Conservation (phyloP, 139 green algal genomes). For the Chara braunii region DNA sequence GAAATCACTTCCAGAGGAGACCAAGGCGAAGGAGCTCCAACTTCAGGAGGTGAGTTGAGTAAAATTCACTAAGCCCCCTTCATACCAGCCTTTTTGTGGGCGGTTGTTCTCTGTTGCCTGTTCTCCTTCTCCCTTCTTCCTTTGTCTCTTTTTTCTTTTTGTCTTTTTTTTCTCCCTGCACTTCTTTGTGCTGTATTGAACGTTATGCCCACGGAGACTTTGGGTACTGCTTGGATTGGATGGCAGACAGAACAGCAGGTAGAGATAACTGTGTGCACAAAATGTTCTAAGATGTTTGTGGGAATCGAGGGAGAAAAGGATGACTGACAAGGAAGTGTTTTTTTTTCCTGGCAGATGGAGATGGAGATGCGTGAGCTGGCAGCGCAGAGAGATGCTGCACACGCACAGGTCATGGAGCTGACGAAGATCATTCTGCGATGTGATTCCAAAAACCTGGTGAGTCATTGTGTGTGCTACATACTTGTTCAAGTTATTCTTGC, state of each 20-base stretch:
- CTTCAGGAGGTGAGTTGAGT: constrained; percentile 25
- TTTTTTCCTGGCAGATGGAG: constrained; percentile 17
- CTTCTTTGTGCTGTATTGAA: neutral
- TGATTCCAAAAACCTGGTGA: too few species aligned
- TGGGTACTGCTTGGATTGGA: too few species aligned
- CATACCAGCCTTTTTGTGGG: neutral
- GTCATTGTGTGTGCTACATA: too few species aligned
- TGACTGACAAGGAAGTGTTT: constrained; percentile 16
- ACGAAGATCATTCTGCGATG: constrained; percentile 15
- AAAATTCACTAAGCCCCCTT: too few species aligned
- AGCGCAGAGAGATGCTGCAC: constrained; percentile 24
- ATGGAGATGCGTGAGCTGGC: constrained; percentile 7
- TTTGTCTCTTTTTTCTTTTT: constrained; percentile 9
- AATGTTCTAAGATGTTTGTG: constrained; percentile 2
- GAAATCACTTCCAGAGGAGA: neutral
- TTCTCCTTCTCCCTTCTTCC: neutral
- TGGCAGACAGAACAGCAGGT: neutral
- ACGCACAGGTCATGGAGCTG: constrained; percentile 18
- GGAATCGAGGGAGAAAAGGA: too few species aligned
- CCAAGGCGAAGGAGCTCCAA: neutral
- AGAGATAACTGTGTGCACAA: neutral
- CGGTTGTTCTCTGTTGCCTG: neutral
- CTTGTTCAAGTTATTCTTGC: too few species aligned
- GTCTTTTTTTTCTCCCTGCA: neutral
- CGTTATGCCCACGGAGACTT: neutral